Evolutionary conservation across 78 protist species (phyloP).

Genomic region (Protostelium mycophagum): DNA sequence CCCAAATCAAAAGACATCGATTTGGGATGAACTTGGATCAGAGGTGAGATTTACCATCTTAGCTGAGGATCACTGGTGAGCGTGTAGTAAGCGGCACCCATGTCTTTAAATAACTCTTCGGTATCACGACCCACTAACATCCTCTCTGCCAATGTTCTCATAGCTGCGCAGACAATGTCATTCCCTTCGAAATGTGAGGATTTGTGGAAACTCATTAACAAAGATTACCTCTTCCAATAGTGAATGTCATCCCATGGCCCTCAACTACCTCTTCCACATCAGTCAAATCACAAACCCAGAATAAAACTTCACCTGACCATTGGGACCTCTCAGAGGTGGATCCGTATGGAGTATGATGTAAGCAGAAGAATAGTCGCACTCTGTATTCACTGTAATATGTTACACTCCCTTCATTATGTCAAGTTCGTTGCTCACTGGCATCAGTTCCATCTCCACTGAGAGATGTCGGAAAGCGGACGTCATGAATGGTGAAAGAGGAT

Average conservation of each 20-base stretch:
- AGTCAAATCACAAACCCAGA: neutral
- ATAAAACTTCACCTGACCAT: neutral
- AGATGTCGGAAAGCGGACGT: conserved; percentile 31
- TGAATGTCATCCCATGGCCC: conserved; percentile 45
- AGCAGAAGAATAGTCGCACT: neutral
- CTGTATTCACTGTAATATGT: conserved; percentile 1
- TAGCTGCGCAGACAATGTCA: neutral
- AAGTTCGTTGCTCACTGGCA: conserved; percentile 34
- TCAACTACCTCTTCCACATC: neutral
- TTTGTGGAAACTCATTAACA: conserved; percentile 17
- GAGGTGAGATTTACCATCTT: conserved; percentile 20
- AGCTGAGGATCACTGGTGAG: conserved; percentile 47
- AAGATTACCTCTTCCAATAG: conserved; percentile 45
- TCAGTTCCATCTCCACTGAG: conserved; percentile 11
- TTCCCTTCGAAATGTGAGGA: neutral
- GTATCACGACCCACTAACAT: conserved; percentile 21
- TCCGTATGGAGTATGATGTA: neutral
- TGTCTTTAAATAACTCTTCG: conserved; percentile 7
- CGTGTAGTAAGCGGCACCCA: conserved; percentile 1
- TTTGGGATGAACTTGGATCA: no score
- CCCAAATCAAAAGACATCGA: no score
- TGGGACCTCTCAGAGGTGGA: neutral
- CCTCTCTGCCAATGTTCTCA: neutral
- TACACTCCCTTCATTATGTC: conserved; percentile 5
- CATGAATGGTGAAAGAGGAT: neutral